Base-by-base conservation (phyloP, 768 basidiomycete genomes). In the Auriscalpium microsporum region DNA sequence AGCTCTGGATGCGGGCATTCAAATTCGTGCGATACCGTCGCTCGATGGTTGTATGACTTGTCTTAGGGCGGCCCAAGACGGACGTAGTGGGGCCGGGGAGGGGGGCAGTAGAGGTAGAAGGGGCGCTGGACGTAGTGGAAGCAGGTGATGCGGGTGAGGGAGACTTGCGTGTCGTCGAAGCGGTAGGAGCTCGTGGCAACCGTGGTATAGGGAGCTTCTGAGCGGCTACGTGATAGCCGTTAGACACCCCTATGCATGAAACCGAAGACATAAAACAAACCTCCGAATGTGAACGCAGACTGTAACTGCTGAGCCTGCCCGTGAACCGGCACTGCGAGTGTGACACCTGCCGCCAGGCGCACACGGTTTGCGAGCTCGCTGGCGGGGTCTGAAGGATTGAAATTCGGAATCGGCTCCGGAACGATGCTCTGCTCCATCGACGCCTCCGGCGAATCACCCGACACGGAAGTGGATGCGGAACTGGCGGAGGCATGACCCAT, bases 41-140 rank as follows among this genome's bases (percentile, higher is more conserved):
- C 69, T 93, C 90, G 57, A 93, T 92, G 19, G 90, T 91, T 4
- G 90, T 93, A 65, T 93, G 90, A 62, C 86, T 87, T 0, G 90
- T 92, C 71, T 92, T 93, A n/a, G 85, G 81, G 1, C 85, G 78
- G 9, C 67, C 68, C 8, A 60, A 54, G 14, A 62, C 63, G 13
- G 59, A 52, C 23, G 58, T 48, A 34, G 58, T 21, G 3, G 54
- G 58, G 46, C 56, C 64, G 48, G 45, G 60, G 42, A 46, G 53
- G 14, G 44, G 56, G 61, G 52, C 57, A 17, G 61, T 28, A 49
- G 60, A 53, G 13, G 58, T 40, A 45, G 56, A 9, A 38, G 71
- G 64, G 13, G 62, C 53, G 1, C 65, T 64, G n/a, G 65, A 60
- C 6, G 65, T 73, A 10, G 78, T 73, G 21, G 75, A 74, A 2